Evolutionary conservation across 805 yeast genomes (phyloP).

Genomic region (Myxozyma mucilagina): DNA sequence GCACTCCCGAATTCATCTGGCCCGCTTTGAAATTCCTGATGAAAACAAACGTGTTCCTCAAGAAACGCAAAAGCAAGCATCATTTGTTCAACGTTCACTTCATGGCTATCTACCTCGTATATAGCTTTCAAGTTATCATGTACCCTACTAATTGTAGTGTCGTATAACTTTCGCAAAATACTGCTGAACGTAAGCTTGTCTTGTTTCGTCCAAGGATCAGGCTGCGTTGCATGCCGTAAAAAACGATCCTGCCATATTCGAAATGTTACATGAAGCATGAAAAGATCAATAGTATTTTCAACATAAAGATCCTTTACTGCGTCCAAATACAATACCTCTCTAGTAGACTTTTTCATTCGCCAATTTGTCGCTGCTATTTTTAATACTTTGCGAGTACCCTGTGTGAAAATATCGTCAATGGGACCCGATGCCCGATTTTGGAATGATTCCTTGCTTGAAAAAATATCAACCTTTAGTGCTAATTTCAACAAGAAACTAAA

Average conservation of each 20-base stretch:
- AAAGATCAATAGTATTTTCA: neutral
- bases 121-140: neutral
- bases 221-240: neutral
- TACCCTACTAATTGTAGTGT: neutral
- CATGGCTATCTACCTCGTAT: neutral
- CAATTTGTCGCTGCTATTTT: conserved; percentile 53
- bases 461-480: conserved; percentile 48
- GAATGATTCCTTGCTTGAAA: conserved; percentile 6
- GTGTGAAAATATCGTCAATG: conserved; percentile 42
- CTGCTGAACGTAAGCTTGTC: conserved; percentile 12
- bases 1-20: conserved; percentile 10
- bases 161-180: conserved; percentile 10
- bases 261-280: neutral
- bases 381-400: conserved; percentile 48
- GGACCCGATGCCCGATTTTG: neutral
- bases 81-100: neutral
- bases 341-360: conserved; percentile 56
- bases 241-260: neutral
- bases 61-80: conserved; percentile 4
- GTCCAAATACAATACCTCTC: conserved; percentile 52
- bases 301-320: conserved; percentile 48
- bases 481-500: conserved; percentile 46
- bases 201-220: conserved; percentile 21
- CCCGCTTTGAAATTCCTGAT: conserved; percentile 13
- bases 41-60: conserved; percentile 10